phyloP scores from a whole-genome alignment of 2,329 filamentous ascomycete genomes.

The Didymellaceae sp. region DNA sequence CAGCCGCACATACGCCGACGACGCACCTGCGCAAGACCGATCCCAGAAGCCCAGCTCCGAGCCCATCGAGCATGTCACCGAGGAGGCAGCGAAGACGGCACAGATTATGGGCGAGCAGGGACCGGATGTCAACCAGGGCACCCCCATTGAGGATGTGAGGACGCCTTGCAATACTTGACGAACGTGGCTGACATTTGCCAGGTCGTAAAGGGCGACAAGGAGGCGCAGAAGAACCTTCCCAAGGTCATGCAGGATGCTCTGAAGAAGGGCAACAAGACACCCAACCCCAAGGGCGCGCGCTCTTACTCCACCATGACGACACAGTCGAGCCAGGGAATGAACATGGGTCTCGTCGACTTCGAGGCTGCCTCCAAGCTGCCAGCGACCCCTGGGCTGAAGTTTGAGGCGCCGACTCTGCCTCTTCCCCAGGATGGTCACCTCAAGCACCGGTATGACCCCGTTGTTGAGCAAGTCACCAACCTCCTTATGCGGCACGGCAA shows the following conservation, averaged over 20 bases:
- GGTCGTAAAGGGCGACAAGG: slow-evolving; percentile 69
- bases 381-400: slow-evolving; percentile 70
- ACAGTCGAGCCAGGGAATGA: slow-evolving; percentile 27
- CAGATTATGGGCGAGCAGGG: slow-evolving; percentile 63
- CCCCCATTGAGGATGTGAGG: slow-evolving; percentile 69
- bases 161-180: neutral
- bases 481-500: slow-evolving; percentile 92
- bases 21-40: slow-evolving; percentile 40
- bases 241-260: slow-evolving; percentile 70
- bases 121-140: slow-evolving; percentile 70
- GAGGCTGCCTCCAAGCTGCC: slow-evolving; percentile 26
- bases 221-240: slow-evolving; percentile 67
- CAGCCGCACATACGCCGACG: slow-evolving; percentile 40
- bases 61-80: slow-evolving; percentile 64
- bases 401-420: slow-evolving; percentile 71
- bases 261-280: slow-evolving; percentile 53
- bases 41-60: slow-evolving; percentile 43
- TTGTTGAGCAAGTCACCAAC: slow-evolving; percentile 86
- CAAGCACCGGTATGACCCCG: slow-evolving; percentile 82
- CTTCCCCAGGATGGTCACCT: slow-evolving; percentile 69
- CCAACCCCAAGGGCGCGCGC: slow-evolving; percentile 54
- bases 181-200: slow-evolving; percentile 41
- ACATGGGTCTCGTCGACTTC: slow-evolving; percentile 43
- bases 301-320: slow-evolving; percentile 62
- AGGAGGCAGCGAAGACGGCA: slow-evolving; percentile 68